A percentile compares a stretch with the other conserved stretches of the same genome.
Evolutionary conservation across 1,284 basidiomycete species (phyloP).

Genomic region (Apiotrichum sp.): DNA sequence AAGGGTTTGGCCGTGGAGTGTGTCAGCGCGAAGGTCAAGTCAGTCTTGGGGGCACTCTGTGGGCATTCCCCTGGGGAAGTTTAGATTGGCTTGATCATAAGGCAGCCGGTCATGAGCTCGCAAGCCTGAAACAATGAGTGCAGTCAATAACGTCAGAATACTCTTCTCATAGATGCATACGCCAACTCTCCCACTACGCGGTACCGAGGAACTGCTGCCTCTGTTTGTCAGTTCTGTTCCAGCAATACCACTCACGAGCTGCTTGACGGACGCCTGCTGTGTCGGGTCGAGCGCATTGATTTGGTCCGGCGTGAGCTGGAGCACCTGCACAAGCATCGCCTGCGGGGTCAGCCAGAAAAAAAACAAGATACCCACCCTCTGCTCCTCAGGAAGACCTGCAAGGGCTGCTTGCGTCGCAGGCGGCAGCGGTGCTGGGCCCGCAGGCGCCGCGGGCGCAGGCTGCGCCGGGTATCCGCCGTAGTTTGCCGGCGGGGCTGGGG

Average conservation of each 20-base stretch:
- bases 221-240: conserved; percentile 21
- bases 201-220: conserved; percentile 41
- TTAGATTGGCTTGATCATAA: too few species aligned
- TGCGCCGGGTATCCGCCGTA: conserved; percentile 18
- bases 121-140: too few species aligned
- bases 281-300: conserved; percentile 74
- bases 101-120: too few species aligned
- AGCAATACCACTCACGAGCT: conserved; percentile 56
- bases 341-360: conserved; percentile 33
- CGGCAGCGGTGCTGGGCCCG: conserved; percentile 26
- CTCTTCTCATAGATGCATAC: too few species aligned
- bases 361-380: conserved; percentile 34
- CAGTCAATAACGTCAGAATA: too few species aligned
- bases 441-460: conserved; percentile 24
- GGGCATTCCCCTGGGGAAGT: too few species aligned
- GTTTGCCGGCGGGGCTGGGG: conserved; percentile 26
- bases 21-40: too few species aligned
- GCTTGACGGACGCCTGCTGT: conserved; percentile 78
- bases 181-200: conserved; percentile 6
- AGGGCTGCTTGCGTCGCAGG: conserved; percentile 38
- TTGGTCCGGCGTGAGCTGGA: conserved; percentile 78
- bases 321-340: conserved; percentile 79
- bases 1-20: too few species aligned
- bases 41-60: too few species aligned
- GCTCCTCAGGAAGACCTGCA: conserved; percentile 42